Conservation (phyloP, 306 rosid genomes). For the Arachis stenosperma region DNA sequence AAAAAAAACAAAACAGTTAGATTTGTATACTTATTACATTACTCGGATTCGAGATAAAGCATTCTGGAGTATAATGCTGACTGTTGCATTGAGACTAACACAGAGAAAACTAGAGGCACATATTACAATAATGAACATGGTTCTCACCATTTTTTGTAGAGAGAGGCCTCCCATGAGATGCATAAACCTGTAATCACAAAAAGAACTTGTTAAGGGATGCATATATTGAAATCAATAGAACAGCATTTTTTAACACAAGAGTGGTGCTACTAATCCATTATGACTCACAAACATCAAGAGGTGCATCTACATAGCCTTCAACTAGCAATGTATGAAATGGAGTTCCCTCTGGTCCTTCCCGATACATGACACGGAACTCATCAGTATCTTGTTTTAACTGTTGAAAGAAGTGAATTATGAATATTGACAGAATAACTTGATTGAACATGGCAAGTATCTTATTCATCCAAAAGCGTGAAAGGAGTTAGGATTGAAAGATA, state of each 20-base stretch:
- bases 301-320: constrained; percentile 85
- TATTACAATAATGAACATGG: constrained; percentile 17
- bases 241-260: background rate
- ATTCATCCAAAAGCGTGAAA: constrained; percentile 4
- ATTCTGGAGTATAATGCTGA: background rate
- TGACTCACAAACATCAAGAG: constrained; percentile 76
- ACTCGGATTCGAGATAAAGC: constrained; percentile 16
- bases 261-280: constrained; percentile 21
- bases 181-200: constrained; percentile 67
- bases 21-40: background rate
- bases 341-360: constrained; percentile 73
- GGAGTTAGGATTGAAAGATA: too few relatives aligned
- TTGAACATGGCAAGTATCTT: background rate
- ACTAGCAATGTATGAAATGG: constrained; percentile 78
- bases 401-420: constrained; percentile 36
- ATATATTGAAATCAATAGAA: constrained; percentile 5
- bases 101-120: constrained; percentile 27
- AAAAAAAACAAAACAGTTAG: background rate
- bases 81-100: background rate
- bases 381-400: constrained; percentile 85
- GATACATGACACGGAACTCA: constrained; percentile 82
- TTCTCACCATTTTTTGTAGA: constrained; percentile 74
- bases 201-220: constrained; percentile 2
- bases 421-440: background rate
- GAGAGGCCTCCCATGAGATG: constrained; percentile 73